Evolutionary conservation across 768 basidiomycete species (phyloP).

Genomic region (Tylopilus rubrobrunneus): DNA sequence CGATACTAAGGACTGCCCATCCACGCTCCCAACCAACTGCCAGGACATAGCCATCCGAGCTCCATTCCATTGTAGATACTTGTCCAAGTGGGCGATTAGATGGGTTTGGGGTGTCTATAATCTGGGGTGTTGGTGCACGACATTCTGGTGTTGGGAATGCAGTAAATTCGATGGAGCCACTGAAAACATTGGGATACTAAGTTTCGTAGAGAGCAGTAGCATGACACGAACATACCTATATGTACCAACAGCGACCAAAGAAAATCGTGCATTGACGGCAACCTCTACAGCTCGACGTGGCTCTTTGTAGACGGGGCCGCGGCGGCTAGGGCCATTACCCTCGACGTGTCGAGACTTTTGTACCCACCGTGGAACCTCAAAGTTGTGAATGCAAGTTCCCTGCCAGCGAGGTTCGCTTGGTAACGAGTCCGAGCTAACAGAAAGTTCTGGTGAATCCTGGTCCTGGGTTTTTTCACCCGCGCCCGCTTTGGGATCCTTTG

Average conservation of each 20-base stretch:
- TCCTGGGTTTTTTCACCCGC: slow-evolving; percentile 7
- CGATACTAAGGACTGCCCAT: slow-evolving; percentile 89
- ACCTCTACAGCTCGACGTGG: slow-evolving; percentile 62
- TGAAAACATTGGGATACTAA: slow-evolving; percentile 22
- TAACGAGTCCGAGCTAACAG: slow-evolving; percentile 4
- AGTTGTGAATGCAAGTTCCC: slow-evolving; percentile 77
- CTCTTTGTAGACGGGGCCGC: slow-evolving; percentile 48
- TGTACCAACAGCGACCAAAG: slow-evolving; percentile 77
- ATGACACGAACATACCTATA: slow-evolving; percentile 42
- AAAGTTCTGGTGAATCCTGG: not conserved
- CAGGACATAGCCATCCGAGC: slow-evolving; percentile 91
- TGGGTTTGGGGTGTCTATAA: slow-evolving; percentile 58
- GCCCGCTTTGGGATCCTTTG: slow-evolving; percentile 9
- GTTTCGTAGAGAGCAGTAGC: not conserved
- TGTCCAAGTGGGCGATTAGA: slow-evolving; percentile 56
- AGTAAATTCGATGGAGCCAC: slow-evolving; percentile 64
- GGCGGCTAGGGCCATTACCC: slow-evolving; percentile 35
- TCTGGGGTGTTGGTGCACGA: slow-evolving; percentile 55
- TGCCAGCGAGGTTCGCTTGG: slow-evolving; percentile 46
- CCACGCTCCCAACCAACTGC: slow-evolving; percentile 89
- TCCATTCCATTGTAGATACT: slow-evolving; percentile 80
- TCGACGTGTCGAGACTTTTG: slow-evolving; percentile 68
- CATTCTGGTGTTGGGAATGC: slow-evolving; percentile 64
- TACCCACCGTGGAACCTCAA: slow-evolving; percentile 72
- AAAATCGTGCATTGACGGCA: slow-evolving; percentile 77